Conservation (phyloP, 805 yeast genomes). For the Pichia cabralensis region DNA sequence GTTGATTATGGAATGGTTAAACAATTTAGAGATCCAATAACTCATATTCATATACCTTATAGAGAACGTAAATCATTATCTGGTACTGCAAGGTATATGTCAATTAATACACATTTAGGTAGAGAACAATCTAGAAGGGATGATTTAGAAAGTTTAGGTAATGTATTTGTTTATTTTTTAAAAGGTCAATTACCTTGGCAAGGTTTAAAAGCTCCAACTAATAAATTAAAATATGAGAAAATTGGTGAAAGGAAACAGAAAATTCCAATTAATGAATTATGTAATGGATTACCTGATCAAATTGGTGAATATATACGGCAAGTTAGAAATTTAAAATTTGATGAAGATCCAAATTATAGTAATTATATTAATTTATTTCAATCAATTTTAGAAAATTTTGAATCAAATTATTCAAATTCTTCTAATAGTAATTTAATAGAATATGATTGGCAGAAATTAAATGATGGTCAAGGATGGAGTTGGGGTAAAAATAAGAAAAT, state of each 20-base stretch:
- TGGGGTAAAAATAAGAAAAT: slow-evolving; percentile 65
- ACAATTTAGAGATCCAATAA: slow-evolving; percentile 70
- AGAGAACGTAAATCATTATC: slow-evolving; percentile 70
- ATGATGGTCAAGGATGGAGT: slow-evolving; percentile 79
- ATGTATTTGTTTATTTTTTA: slow-evolving; percentile 69
- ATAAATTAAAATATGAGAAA: slow-evolving; percentile 72
- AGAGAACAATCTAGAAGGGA: slow-evolving; percentile 78
- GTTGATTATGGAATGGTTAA: slow-evolving; percentile 87
- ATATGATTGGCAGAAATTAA: slow-evolving; percentile 76
- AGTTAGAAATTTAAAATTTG: slow-evolving; percentile 62
- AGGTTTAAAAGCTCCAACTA: slow-evolving; percentile 83
- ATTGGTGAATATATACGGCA: slow-evolving; percentile 65
- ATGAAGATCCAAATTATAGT: slow-evolving; percentile 71
- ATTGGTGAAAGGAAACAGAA: slow-evolving; percentile 74
- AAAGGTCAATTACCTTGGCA: slow-evolving; percentile 84
- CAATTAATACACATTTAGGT: slow-evolving; percentile 80
- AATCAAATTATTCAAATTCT: slow-evolving; percentile 12
- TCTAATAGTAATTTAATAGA: slow-evolving; percentile 35
- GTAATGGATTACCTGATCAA: slow-evolving; percentile 59
- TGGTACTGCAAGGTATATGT: slow-evolving; percentile 84
- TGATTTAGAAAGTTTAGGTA: slow-evolving; percentile 74
- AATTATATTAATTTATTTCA: slow-evolving; percentile 54
- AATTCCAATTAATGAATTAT: slow-evolving; percentile 51
- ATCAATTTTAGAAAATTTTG: slow-evolving; percentile 46
- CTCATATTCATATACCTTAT: slow-evolving; percentile 75